Evolutionary conservation across 225 moss, liverwort and hornwort genomes (phyloP), one percentile per base, ranked within the genome.

Genomic region (Marchantia paleacea): DNA sequence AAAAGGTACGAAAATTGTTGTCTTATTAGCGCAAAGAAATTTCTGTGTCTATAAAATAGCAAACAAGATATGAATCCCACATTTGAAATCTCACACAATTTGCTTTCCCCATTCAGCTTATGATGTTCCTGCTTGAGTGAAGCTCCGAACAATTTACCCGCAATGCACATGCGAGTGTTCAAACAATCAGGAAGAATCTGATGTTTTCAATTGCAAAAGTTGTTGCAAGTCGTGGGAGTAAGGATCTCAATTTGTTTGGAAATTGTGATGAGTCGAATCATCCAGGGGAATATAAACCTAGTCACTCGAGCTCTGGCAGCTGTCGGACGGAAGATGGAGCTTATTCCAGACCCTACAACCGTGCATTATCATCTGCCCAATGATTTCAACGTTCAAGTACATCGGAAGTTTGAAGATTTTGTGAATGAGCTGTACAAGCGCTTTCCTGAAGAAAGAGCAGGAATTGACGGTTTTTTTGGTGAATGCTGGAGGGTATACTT

Each of bases 331-430:
- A 81, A 86, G 49, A 81, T 97, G 86, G 83, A 94, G 77, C 80
- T 92, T 15, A 93, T 97, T 62, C 89, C 90, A 77, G 94, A 97
- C 85, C 96, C 96, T 0, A 89, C 91, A 1, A 92, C 96, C 7
- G 93, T 97, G 7, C 96, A 97, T 65, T 94, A 97, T 85, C 96
- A 93, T 82, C 80, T 97, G 0, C 96, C 96, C 5, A 88, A 90
- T 61, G 87, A 78, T 14, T 84, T 97, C 9, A 90, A 90, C 28
- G 90, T 97, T 80, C 93, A 83, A 87, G 94, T 97, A 55, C 94
- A 97, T 69, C 86, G 92, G 51, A 89, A 93, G 71, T 93, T 90
- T 47, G 90, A 92, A 58, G 80, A 82, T 20, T 97, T 94, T 39
- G 72, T 93, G 10, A 72, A 73, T 7, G 96, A 94, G 79, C 86